Percentiles rank a stretch among this genome's conserved stretches.
Conservation (phyloP, 1,284 basidiomycete genomes). For the Schizophyllum commune region DNA sequence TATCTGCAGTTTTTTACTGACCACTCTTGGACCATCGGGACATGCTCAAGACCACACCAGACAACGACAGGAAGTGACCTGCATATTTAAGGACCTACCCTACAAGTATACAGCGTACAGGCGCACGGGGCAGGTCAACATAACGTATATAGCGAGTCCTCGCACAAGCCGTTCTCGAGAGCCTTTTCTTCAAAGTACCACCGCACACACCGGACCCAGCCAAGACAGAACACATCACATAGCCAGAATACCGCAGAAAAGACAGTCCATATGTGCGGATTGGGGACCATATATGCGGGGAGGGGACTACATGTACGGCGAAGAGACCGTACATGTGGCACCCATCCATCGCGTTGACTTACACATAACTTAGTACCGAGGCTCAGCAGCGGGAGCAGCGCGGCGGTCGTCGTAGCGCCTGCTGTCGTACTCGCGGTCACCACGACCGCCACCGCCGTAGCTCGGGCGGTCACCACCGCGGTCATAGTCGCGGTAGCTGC, state of each 20-base stretch:
- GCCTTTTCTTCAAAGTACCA: background rate
- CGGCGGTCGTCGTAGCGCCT: constrained; percentile 2
- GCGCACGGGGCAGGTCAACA: background rate
- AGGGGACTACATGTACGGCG: background rate
- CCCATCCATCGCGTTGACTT: background rate
- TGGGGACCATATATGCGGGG: too few relatives aligned
- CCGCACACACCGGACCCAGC: background rate
- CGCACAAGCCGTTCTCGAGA: background rate
- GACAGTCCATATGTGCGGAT: too few relatives aligned
- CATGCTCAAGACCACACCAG: too few relatives aligned
- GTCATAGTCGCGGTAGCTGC: constrained; percentile 32
- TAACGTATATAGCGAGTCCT: background rate
- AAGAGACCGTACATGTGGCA: background rate
- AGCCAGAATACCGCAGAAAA: too few relatives aligned
- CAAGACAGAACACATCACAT: background rate
- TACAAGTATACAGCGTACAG: background rate
- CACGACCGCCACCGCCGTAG: constrained; percentile 32
- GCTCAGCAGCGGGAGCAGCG: background rate
- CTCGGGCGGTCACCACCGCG: constrained; percentile 24
- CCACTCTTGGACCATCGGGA: too few relatives aligned
- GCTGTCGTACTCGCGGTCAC: constrained; percentile 22
- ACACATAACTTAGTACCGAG: background rate
- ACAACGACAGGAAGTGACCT: too few relatives aligned
- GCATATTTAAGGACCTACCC: background rate
- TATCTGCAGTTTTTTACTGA: too few relatives aligned